phyloP scores from a whole-genome alignment of 345 rosid species.

The Eucalyptus sp. region DNA sequence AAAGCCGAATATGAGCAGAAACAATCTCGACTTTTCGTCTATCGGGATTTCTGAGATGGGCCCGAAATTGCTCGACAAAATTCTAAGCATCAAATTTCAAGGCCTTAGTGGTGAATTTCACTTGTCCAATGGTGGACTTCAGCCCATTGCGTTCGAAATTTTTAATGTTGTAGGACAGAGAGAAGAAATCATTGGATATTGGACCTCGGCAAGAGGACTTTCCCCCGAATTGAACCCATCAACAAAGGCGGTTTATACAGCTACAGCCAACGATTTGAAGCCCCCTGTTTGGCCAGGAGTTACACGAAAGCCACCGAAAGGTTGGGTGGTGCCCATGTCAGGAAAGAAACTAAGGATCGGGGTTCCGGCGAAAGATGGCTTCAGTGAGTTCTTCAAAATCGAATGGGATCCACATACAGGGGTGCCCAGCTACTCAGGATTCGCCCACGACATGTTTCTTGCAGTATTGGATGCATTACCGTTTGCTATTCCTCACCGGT shows the following conservation, averaged over 20 bases:
- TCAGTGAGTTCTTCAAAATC: constrained; percentile 1
- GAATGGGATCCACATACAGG: not conserved
- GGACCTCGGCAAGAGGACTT: not conserved
- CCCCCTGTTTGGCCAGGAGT: constrained; percentile 11
- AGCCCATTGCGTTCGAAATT: not conserved
- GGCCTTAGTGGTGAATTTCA: not conserved
- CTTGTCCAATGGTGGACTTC: not conserved
- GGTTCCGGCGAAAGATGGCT: constrained; percentile 2
- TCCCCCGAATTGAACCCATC: not conserved
- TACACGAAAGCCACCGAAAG: not conserved
- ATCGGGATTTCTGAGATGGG: constrained; percentile 3
- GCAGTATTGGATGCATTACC: constrained; percentile 1
- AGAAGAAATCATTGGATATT: not conserved
- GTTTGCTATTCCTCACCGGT: not conserved
- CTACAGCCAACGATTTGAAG: not conserved
- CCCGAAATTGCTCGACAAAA: not conserved
- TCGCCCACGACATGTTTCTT: constrained; percentile 2
- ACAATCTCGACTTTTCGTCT: not conserved
- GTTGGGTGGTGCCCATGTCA: constrained; percentile 1
- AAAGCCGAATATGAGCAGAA: not conserved
- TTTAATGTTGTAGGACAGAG: not conserved
- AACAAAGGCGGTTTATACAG: not conserved
- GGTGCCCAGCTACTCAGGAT: not conserved
- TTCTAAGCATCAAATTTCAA: not conserved
- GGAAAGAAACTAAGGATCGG: constrained; percentile 6